Evolutionary conservation across 2,329 filamentous ascomycete genomes (phyloP), one percentile per base, ranked within the genome.

Genomic region (Aspergillus carbonarius): DNA sequence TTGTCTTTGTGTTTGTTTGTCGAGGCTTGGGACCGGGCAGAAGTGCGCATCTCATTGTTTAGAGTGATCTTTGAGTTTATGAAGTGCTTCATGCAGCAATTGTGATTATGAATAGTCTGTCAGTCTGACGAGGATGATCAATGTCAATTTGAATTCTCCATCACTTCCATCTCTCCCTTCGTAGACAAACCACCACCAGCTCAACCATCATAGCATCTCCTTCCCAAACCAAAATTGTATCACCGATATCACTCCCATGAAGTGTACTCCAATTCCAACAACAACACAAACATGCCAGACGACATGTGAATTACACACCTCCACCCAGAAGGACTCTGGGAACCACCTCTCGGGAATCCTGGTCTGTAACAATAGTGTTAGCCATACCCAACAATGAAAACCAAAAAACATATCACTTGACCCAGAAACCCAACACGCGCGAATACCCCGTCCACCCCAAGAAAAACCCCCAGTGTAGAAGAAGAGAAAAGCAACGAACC

Each of bases 21-120:
- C 59, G 60, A 67, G 71, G 66, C 69, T 72, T 66, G 70, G 70
- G 66, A 66, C 72, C 73, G 71, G 71, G 63, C 75, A 78, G 76
- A 78, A 78, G 76, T 78, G 76, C 76, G 76, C 76, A 78, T 73
- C 69, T 76, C 68, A 67, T 60, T 57, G 55, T 63, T 63, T 60
- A 40, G 40, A 39, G 27, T 54, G 50, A 47, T 57, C 55, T 32
- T 55, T 32, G 30, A 32, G 30, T 32, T 32, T 32, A 32, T 10
- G 30, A 32, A 32, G 30, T 32, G 30, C 30, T 32, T 32, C 10
- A 10, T 32, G 30, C 8, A 10, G 30, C 30, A 32, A 32, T 32
- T 32, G 6, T 48, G 30, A 47, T 54, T 18, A 27, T 54, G 50
- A 40, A 27, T 44, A 44, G 25, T 32, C n/a, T 18, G 39, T 17